These are phyloP conservation scores for Acrocalymma vagum DNA, from an alignment of 2,329 filamentous ascomycete species.

Conservation along the genomic window DNA sequence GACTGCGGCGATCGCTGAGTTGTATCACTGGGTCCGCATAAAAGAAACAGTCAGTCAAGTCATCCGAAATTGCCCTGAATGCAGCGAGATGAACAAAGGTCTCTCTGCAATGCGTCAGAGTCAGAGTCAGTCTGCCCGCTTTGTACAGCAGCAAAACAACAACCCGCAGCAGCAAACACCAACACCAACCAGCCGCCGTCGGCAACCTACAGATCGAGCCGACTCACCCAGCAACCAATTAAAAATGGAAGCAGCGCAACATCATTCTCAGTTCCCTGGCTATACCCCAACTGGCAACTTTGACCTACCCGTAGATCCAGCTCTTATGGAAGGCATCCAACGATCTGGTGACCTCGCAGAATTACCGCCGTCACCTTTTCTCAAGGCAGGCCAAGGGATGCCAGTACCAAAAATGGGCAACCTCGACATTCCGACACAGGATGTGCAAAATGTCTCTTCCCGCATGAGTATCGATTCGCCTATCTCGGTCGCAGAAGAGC, in stretches of 20 bases:
- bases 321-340: conserved; percentile 61
- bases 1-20: conserved; percentile 90
- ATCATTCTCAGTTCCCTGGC: conserved; percentile 37
- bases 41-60: conserved; percentile 97
- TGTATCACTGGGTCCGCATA: conserved; percentile 97
- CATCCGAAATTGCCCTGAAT: conserved; percentile 89
- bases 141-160: conserved; percentile 11
- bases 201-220: conserved; percentile 10
- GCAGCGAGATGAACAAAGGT: conserved; percentile 71
- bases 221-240: conserved; percentile 38
- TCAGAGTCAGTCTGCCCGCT: conserved; percentile 21
- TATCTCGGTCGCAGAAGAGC: conserved; percentile 3
- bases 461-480: conserved; percentile 10
- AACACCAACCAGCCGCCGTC: neutral
- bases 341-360: conserved; percentile 28
- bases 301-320: conserved; percentile 67
- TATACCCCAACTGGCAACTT: conserved; percentile 53
- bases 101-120: conserved; percentile 34
- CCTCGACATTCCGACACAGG: conserved; percentile 13
- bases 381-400: conserved; percentile 27
- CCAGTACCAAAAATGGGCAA: conserved; percentile 16
- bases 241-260: conserved; percentile 34
- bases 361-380: conserved; percentile 45
- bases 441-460: conserved; percentile 7
- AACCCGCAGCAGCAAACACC: conserved; percentile 13